Evolutionary conservation across 2,329 filamentous ascomycete species (phyloP).

Genomic region (Kalaharituber pfeilii): DNA sequence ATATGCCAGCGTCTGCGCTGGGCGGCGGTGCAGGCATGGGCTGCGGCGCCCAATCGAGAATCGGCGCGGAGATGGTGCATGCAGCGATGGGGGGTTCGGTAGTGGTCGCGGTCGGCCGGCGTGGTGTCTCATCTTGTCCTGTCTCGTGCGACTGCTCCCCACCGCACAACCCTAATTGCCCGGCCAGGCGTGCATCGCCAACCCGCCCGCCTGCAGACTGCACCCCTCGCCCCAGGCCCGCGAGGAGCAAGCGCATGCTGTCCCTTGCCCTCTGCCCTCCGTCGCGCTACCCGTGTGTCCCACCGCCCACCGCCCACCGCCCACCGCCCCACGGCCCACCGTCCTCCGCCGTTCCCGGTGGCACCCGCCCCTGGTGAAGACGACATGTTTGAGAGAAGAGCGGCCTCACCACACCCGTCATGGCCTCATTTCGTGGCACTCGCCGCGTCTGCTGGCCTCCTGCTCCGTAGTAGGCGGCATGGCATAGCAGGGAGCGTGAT

Average conservation of each 20-base stretch:
- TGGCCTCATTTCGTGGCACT: no score
- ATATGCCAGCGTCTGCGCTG: neutral
- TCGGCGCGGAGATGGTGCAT: neutral
- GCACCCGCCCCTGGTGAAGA: neutral
- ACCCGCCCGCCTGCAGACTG: neutral
- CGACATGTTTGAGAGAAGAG: constrained; percentile 1
- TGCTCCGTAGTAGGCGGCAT: no score
- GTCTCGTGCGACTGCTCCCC: neutral
- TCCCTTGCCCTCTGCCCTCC: no score
- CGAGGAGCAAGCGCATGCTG: neutral
- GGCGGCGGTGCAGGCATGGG: neutral
- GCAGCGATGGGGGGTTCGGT: neutral
- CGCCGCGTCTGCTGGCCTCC: no score
- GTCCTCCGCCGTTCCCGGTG: neutral
- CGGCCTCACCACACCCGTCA: constrained; percentile 1
- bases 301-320: neutral
- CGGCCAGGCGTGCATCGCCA: neutral
- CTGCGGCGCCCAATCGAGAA: neutral
- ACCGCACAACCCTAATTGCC: neutral
- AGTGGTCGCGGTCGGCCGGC: neutral
- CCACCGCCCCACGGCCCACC: neutral
- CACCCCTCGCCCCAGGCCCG: neutral
- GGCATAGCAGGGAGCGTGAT: no score
- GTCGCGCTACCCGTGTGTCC: neutral
- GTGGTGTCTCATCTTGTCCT: neutral